A percentile compares a stretch with the other conserved stretches of the same genome.
These are phyloP conservation scores for Salix brachista DNA, from an alignment of 345 rosid species.

Conservation along the genomic window DNA sequence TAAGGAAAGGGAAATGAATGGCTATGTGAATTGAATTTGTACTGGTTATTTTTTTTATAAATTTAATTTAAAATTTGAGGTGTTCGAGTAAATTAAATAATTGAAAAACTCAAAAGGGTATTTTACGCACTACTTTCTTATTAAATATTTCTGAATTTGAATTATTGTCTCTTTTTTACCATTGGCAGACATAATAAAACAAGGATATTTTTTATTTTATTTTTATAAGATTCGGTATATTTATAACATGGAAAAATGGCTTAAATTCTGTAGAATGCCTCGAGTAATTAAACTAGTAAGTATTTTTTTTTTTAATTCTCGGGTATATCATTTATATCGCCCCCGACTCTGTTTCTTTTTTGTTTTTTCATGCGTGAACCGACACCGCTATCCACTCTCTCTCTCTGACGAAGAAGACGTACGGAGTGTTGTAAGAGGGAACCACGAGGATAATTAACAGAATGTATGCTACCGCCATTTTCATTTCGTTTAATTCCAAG, in stretches of 20 bases:
- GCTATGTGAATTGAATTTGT: neutral
- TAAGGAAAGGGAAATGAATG: neutral
- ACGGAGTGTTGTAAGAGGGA: too few relatives aligned
- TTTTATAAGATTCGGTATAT: neutral
- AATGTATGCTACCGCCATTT: too few relatives aligned
- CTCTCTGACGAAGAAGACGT: too few relatives aligned
- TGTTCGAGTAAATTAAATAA: neutral
- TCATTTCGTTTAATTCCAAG: too few relatives aligned
- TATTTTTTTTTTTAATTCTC: too few relatives aligned
- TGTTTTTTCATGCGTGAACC: too few relatives aligned
- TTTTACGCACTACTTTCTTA: fast-evolving
- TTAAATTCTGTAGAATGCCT: too few relatives aligned
- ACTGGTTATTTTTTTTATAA: neutral
- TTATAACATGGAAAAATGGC: neutral
- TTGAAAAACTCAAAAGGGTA: neutral
- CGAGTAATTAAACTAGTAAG: too few relatives aligned
- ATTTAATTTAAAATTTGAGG: neutral
- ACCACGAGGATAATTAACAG: too few relatives aligned
- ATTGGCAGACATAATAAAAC: neutral
- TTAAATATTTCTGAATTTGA: neutral
- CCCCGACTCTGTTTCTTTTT: too few relatives aligned
- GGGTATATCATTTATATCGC: too few relatives aligned
- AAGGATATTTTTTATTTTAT: neutral
- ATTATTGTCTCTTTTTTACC: neutral
- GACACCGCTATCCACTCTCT: too few relatives aligned